Conservation (phyloP, 2,329 filamentous ascomycete genomes). For the Fusarium compactum region DNA sequence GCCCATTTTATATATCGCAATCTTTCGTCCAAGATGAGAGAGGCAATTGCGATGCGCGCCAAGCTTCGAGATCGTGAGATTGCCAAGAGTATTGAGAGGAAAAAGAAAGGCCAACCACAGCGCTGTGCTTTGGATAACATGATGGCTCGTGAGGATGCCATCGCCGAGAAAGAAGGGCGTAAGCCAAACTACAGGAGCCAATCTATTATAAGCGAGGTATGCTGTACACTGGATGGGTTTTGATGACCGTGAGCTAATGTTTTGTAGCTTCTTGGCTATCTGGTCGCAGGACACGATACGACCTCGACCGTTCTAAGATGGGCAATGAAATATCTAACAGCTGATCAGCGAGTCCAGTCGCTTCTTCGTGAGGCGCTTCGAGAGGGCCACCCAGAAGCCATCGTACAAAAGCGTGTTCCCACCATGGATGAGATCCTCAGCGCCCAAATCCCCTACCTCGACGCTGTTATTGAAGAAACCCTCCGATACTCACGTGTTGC, state of each 20-base stretch:
- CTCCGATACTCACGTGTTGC: constrained; percentile 48
- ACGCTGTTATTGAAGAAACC: constrained; percentile 54
- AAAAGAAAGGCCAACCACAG: neutral
- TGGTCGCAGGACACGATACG: constrained; percentile 47
- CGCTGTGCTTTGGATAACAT: constrained; percentile 49
- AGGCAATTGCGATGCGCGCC: constrained; percentile 4
- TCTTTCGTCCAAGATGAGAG: constrained; percentile 10
- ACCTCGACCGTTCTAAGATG: constrained; percentile 40
- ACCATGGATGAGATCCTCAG: constrained; percentile 46
- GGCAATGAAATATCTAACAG: constrained; percentile 43
- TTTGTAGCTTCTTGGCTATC: constrained; percentile 40
- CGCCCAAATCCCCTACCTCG: constrained; percentile 51
- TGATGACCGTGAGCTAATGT: neutral
- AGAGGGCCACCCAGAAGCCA: constrained; percentile 36
- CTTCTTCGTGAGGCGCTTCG: constrained; percentile 44
- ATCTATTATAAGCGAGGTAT: constrained; percentile 51
- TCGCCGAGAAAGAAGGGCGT: constrained; percentile 49
- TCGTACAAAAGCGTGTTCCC: constrained; percentile 36
- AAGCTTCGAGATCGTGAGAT: constrained; percentile 29
- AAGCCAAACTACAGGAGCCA: constrained; percentile 47
- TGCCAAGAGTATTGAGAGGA: constrained; percentile 25
- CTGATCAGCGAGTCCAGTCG: constrained; percentile 43
- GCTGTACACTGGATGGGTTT: rapidly evolving
- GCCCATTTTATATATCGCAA: constrained; percentile 35
- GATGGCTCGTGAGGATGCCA: constrained; percentile 47